phyloP scores from a whole-genome alignment of 441 rosid species.

The Adansonia grandidieri region DNA sequence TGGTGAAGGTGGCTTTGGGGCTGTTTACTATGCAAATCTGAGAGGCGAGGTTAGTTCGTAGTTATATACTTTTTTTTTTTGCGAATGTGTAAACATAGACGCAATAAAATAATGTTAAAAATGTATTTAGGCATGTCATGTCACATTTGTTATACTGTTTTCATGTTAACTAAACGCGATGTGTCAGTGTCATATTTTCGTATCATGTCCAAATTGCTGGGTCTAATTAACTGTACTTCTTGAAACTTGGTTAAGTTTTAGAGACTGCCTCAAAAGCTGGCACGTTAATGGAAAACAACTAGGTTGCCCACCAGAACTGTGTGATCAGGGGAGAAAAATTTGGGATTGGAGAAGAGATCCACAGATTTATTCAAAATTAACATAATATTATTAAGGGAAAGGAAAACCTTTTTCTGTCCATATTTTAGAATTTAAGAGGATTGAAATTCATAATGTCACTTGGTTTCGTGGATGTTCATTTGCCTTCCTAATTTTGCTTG shows the following conservation, averaged over 20 bases:
- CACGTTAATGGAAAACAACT: slow-evolving; percentile 7
- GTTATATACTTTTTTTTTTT: no score
- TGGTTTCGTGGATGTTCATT: background rate
- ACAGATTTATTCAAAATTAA: background rate
- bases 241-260: background rate
- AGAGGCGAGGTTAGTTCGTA: slow-evolving; percentile 83
- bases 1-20: slow-evolving; percentile 91
- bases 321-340: background rate
- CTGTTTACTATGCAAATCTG: slow-evolving; percentile 86
- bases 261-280: background rate
- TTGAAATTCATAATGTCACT: slow-evolving; percentile 7
- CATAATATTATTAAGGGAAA: slow-evolving; percentile 15
- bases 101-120: no score
- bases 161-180: background rate
- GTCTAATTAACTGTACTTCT: background rate
- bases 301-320: slow-evolving; percentile 1
- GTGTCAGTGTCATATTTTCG: background rate
- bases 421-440: slow-evolving; percentile 16
- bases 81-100: no score
- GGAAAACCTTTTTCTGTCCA: background rate
- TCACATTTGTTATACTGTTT: background rate
- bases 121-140: no score
- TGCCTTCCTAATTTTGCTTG: slow-evolving; percentile 7
- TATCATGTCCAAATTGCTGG: no score
- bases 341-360: background rate